A percentile compares a stretch with the other conserved stretches of the same genome.
phyloP scores from a whole-genome alignment of 179 eudicot species.

The Spinacia oleracea region DNA sequence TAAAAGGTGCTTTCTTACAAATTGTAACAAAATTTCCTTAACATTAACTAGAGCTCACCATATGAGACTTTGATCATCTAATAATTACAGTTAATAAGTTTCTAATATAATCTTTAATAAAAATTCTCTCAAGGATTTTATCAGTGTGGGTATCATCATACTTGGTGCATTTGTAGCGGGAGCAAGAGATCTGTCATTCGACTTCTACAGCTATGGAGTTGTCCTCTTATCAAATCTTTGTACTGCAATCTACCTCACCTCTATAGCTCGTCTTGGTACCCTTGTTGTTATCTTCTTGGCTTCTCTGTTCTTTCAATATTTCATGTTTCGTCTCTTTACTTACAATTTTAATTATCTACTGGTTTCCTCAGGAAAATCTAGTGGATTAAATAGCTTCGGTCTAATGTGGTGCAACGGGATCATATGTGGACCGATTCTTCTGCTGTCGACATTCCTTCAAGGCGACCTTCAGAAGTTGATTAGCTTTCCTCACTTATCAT shows the following conservation, averaged over 20 bases:
- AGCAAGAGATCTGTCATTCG: constrained; percentile 81
- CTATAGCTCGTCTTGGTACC: constrained; percentile 88
- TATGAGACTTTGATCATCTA: neutral
- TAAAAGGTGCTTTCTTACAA: too few species aligned
- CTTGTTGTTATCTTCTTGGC: neutral
- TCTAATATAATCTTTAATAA: constrained; percentile 19
- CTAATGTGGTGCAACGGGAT: constrained; percentile 99
- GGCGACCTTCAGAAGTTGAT: constrained; percentile 69
- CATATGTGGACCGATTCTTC: constrained; percentile 71
- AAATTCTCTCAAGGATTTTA: constrained; percentile 43
- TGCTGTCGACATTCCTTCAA: constrained; percentile 69
- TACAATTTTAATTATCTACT: neutral
- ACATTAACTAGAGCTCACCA: neutral
- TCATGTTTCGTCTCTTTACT: constrained; percentile 15
- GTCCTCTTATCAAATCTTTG: constrained; percentile 73
- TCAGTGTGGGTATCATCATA: constrained; percentile 82
- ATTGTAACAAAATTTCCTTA: too few species aligned
- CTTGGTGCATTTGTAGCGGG: constrained; percentile 91
- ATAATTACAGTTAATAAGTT: constrained; percentile 15
- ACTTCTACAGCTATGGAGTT: constrained; percentile 74
- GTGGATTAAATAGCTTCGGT: constrained; percentile 90
- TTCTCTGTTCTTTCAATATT: constrained; percentile 9
- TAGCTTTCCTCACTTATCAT: constrained; percentile 58
- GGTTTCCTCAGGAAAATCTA: constrained; percentile 64
- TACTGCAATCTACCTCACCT: constrained; percentile 90